Conservation (phyloP, 768 basidiomycete genomes). For the Gelatoporia subvermispora region DNA sequence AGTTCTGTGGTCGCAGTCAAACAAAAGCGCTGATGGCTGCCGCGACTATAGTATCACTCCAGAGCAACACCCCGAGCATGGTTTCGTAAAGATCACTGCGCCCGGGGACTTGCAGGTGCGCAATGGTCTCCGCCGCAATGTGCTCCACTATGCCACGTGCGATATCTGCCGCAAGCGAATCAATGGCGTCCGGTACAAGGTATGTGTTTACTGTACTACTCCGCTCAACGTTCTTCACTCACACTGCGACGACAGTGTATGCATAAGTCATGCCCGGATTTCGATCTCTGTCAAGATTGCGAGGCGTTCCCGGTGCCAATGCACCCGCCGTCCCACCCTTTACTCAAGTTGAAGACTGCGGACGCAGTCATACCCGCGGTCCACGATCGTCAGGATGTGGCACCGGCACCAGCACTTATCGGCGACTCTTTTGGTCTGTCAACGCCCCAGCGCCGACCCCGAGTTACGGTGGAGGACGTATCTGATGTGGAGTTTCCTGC, state of each 20-base stretch:
- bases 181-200: slow-evolving; percentile 69
- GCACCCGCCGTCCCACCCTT: slow-evolving; percentile 65
- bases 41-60: slow-evolving; percentile 60
- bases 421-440: no score
- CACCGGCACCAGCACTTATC: no score
- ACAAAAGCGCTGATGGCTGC: no score
- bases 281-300: slow-evolving; percentile 74
- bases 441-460: no score
- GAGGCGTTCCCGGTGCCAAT: slow-evolving; percentile 76
- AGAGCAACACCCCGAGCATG: slow-evolving; percentile 73
- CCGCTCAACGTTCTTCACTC: background rate
- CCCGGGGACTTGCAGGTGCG: slow-evolving; percentile 41
- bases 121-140: slow-evolving; percentile 14
- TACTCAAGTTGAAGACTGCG: slow-evolving; percentile 66
- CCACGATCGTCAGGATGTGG: background rate
- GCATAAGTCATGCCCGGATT: slow-evolving; percentile 72
- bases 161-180: slow-evolving; percentile 56
- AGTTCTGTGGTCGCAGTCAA: background rate
- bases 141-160: slow-evolving; percentile 56
- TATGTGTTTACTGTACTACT: slow-evolving; percentile 19
- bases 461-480: background rate
- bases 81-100: slow-evolving; percentile 60
- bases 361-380: slow-evolving; percentile 41
- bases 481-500: background rate
- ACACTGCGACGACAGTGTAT: slow-evolving; percentile 51